A percentile compares a stretch with the other conserved stretches of the same genome.
These are phyloP conservation scores for Zygoascus ofunaensis DNA, from an alignment of 805 yeast species.

Conservation along the genomic window DNA sequence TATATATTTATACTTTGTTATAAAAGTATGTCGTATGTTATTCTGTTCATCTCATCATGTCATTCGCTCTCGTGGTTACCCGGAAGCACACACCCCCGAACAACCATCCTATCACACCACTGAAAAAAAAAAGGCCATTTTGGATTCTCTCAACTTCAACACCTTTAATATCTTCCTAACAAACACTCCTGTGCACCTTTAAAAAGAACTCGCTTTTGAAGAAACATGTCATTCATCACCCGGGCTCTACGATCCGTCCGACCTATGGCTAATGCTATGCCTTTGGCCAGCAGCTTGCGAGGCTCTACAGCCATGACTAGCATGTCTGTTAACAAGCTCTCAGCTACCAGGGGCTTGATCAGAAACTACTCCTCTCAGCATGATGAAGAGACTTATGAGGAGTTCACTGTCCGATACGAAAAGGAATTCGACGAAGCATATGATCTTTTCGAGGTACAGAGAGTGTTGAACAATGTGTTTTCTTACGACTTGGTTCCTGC, in stretches of 20 bases:
- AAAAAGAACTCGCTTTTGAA: no score
- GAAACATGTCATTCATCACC: slow-evolving; percentile 1
- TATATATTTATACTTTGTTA: no score
- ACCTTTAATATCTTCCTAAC: no score
- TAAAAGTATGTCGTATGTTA: no score
- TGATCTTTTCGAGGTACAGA: slow-evolving; percentile 79
- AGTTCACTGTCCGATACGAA: slow-evolving; percentile 83
- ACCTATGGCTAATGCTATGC: background rate
- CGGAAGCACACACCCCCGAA: no score
- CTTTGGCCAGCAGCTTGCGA: background rate
- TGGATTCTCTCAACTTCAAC: no score
- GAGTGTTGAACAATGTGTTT: slow-evolving; percentile 96
- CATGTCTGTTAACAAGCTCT: slow-evolving; percentile 5
- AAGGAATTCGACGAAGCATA: slow-evolving; percentile 93
- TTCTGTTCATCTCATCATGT: no score
- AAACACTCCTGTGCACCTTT: no score
- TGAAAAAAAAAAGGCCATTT: no score
- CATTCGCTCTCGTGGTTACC: no score
- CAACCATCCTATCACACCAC: background rate
- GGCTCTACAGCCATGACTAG: slow-evolving; percentile 4
- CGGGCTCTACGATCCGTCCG: slow-evolving; percentile 3
- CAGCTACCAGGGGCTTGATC: slow-evolving; percentile 7
- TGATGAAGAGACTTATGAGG: slow-evolving; percentile 90
- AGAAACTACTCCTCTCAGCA: slow-evolving; percentile 75
- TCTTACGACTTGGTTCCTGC: slow-evolving; percentile 98